A percentile compares a stretch with the other conserved stretches of the same genome.
Evolutionary conservation across 2,329 filamentous ascomycete genomes (phyloP).

Genomic region (Mollisiaceae sp.): DNA sequence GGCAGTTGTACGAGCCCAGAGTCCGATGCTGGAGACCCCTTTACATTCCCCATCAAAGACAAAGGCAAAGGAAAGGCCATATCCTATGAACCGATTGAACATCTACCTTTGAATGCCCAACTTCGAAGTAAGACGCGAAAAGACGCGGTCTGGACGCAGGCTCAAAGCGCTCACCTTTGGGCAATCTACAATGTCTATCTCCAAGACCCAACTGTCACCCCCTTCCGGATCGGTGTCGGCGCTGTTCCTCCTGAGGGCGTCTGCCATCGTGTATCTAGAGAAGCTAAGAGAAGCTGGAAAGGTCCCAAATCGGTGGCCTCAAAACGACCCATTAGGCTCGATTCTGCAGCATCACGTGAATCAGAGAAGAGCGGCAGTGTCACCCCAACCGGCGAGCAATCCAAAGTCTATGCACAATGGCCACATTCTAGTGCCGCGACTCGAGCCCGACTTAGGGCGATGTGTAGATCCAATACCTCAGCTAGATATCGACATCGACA

Average conservation of each 20-base stretch:
- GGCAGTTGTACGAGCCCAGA: constrained; percentile 59
- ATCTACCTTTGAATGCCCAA: constrained; percentile 33
- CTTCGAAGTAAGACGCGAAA: constrained; percentile 40
- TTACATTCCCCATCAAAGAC: constrained; percentile 36
- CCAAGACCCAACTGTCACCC: constrained; percentile 70
- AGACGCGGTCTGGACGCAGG: constrained; percentile 64
- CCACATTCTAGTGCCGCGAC: constrained; percentile 68
- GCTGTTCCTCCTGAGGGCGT: constrained; percentile 69
- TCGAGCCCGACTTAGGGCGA: constrained; percentile 63
- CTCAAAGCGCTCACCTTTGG: constrained; percentile 71
- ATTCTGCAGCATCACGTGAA: constrained; percentile 26
- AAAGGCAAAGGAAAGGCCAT: constrained; percentile 35
- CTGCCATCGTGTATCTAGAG: constrained; percentile 67
- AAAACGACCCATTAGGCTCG: constrained; percentile 17
- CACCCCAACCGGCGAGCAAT: constrained; percentile 57
- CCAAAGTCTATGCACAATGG: constrained; percentile 61
- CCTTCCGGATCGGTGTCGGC: constrained; percentile 66
- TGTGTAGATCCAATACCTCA: constrained; percentile 60
- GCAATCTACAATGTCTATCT: constrained; percentile 68
- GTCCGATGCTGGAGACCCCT: constrained; percentile 46
- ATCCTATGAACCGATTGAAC: constrained; percentile 16
- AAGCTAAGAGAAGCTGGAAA: constrained; percentile 70
- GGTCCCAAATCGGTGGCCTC: constrained; percentile 53
- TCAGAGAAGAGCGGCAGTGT: constrained; percentile 56
- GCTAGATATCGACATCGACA: constrained; percentile 50